Evolutionary conservation across 768 basidiomycete species (phyloP), one percentile per base, ranked within the genome.

Genomic region (Gloeophyllum trabeum): DNA sequence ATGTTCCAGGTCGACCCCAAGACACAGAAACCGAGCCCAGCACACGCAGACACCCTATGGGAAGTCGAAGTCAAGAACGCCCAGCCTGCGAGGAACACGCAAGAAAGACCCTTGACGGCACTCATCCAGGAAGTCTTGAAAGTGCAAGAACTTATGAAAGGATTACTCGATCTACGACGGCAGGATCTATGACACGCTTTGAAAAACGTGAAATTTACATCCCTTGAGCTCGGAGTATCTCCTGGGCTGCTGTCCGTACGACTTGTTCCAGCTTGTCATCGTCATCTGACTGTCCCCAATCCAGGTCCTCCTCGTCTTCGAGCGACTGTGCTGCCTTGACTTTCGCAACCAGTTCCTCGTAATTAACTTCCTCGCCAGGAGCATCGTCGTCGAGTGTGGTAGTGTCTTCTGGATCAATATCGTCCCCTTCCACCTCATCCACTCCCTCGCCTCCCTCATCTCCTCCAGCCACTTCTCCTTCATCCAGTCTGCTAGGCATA

Each of bases 11-110:
- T 82, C 24, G 83, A 88, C 51, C 71, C 73, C 0, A 82, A 74
- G 59, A 86, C 83, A 4, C 79, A 79, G 41, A 75, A 79, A 48
- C 79, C 83, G 0, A 79, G 79, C 35, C 79, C 82, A 26, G 82
- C 82, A n/a, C 81, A 84, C 43, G 61, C 76, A 5, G 84, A 85
- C 49, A 84, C 85, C 0, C 66, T 86, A 4, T 91, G 87, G 87
- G 81, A 89, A 55, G 85, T 91, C 26, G 83, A 90, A 62, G 86
- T 88, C 39, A 88, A 84, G 57, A 87, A 87, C 1, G 82, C 85
- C 2, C 66, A 70, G 2, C 88, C 88, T 4, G 76, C 84, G 35
- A 75, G 81, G 13, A 86, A 84, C 44, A 82, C 79, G 0, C 84
- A 80, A 55, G 79, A 81, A 46, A 81, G 73, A 2, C 87, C 86